Evolutionary conservation across 1,139 yeast species (phyloP).

Genomic region (Nadsonia starkeyi-henricii): DNA sequence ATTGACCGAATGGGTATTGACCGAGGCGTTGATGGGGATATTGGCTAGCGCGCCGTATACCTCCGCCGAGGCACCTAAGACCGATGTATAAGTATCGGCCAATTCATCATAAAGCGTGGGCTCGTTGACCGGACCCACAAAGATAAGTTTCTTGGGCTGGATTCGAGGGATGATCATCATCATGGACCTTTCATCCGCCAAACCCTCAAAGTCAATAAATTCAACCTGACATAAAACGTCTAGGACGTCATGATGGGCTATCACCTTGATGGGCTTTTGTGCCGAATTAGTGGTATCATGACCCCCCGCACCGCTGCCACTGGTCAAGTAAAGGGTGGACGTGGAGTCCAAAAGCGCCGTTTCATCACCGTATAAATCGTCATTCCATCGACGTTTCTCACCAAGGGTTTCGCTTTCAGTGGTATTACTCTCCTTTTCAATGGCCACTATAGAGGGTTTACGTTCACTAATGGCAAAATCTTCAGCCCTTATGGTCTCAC

Average conservation of each 20-base stretch:
- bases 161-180: conserved; percentile 65
- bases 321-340: conserved; percentile 11
- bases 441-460: conserved; percentile 5
- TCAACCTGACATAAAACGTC: conserved; percentile 57
- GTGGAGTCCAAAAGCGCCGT: conserved; percentile 44
- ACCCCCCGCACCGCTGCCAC: not conserved
- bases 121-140: conserved; percentile 20
- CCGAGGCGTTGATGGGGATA: conserved; percentile 12
- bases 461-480: conserved; percentile 35
- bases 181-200: conserved; percentile 74
- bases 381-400: conserved; percentile 26
- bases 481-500: conserved; percentile 50
- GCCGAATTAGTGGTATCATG: conserved; percentile 8
- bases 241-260: conserved; percentile 26
- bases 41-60: conserved; percentile 14
- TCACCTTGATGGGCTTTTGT: conserved; percentile 38
- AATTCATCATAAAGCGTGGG: not conserved
- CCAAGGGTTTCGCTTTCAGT: conserved; percentile 19
- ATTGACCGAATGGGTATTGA: conserved; percentile 48
- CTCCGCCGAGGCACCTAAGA: not conserved
- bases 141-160: conserved; percentile 62
- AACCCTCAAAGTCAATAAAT: conserved; percentile 70
- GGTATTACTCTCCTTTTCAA: conserved; percentile 5
- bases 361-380: conserved; percentile 24
- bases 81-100: not conserved